Conservation (phyloP, 306 rosid genomes). For the Sphenostylis stenocarpa region DNA sequence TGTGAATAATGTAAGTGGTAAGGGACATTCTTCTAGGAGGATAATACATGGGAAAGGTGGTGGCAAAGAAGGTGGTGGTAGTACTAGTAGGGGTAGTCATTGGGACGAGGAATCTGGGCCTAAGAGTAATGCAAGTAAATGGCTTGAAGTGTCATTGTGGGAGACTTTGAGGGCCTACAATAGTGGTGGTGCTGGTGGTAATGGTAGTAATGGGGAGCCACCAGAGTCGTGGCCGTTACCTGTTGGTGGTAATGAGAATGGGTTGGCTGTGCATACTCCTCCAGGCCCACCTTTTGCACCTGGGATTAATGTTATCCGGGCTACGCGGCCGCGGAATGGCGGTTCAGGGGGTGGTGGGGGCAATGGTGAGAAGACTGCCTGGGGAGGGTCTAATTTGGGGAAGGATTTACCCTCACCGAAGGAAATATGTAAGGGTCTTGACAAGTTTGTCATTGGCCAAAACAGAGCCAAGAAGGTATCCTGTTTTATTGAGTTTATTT, state of each 20-base stretch:
- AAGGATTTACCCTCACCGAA: slow-evolving; percentile 91
- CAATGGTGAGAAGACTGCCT: slow-evolving; percentile 52
- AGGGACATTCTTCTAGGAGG: slow-evolving; percentile 42
- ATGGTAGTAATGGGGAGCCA: slow-evolving; percentile 54
- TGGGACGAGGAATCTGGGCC: slow-evolving; percentile 34
- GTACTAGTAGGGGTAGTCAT: slow-evolving; percentile 32
- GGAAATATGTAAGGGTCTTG: slow-evolving; percentile 89
- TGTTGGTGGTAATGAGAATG: slow-evolving; percentile 48
- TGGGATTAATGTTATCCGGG: slow-evolving; percentile 68
- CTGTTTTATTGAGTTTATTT: not conserved
- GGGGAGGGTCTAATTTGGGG: slow-evolving; percentile 97
- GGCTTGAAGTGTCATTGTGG: slow-evolving; percentile 58
- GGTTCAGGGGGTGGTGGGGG: slow-evolving; percentile 45
- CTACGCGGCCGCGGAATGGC: slow-evolving; percentile 48
- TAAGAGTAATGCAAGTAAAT: slow-evolving; percentile 34
- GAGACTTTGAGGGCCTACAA: slow-evolving; percentile 54
- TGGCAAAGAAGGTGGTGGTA: slow-evolving; percentile 30
- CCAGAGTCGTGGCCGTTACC: slow-evolving; percentile 75
- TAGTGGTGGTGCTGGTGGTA: slow-evolving; percentile 27
- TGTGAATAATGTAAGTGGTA: slow-evolving; percentile 14
- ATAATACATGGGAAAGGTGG: slow-evolving; percentile 33
- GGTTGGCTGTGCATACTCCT: slow-evolving; percentile 84
- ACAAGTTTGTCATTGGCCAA: slow-evolving; percentile 95
- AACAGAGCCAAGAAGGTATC: slow-evolving; percentile 85
- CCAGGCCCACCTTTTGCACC: slow-evolving; percentile 94